Evolutionary conservation across 1,139 yeast genomes (phyloP), one percentile per base, ranked within the genome.

Genomic region (Pichia sp.): DNA sequence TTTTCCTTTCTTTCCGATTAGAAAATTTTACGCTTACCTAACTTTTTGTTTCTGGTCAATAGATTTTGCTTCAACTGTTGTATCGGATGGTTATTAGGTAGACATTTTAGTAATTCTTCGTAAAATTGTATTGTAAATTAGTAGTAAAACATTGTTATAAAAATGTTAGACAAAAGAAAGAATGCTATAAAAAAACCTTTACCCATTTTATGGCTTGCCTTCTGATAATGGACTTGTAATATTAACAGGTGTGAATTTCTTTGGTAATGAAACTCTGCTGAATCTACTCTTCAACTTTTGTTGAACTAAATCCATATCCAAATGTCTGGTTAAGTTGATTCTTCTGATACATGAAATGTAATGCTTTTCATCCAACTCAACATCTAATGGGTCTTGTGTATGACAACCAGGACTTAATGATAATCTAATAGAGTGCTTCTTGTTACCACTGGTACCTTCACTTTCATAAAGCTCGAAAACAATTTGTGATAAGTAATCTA

Each of bases 361-460:
- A 67, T 94, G 99, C 65, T 90, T 93, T 44, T 90, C 94, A 67
- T 94, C 99, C 41, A 94, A 74, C 67, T 93, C 96, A 39, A 94
- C 96, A 68, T 94, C 99, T 54, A 94, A 74, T 17, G 99, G 99
- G 67, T 93, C 96, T 61, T 90, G 96, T 0, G 98, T 90, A 67
- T 94, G 97, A 67, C 99, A 94, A 31, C 99, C 99, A 0, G 99
- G 98, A 2, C 97, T 87, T 57, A 94, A 75, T 17, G 95, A 84
- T 53, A 94, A 75, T 59, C 98, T 77, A 45, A 94, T 84, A 2
- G 96, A 83, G 64, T 90, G 96, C 58, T 86, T 85, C 69, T 90
- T 90, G 40, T 81, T 83, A 9, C 82, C 80, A 10, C 75, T 68
- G 38, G 79, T 75, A 31, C 54, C 52, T 55, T 85, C 90, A 27